Base-by-base conservation (phyloP, 163 green algal species). In the Scenedesmus sp. region DNA sequence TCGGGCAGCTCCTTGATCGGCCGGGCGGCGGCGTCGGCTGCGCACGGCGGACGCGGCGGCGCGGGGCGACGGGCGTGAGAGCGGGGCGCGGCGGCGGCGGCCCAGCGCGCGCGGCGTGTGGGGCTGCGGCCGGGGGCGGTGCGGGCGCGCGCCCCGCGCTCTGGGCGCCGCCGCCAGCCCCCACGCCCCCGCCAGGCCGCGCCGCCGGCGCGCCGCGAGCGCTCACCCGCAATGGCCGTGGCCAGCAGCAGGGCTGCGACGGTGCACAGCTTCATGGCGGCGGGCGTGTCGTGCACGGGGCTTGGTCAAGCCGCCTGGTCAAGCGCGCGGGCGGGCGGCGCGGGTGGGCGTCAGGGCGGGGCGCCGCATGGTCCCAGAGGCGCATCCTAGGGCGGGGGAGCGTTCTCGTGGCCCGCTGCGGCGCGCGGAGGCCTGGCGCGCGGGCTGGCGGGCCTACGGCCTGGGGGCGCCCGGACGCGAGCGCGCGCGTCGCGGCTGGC, bases 281-380 rank as follows among this genome's bases (percentile, higher is more conserved):
- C 56, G 24, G 56, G 10, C 28, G 18, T 44, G n/a, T 28, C 56
- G 56, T 44, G 9, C 4, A 44, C 15, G 28, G 4, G 36, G 56
- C 56, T 64, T 17, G 56, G 56, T 64, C 56, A 64, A 64, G 56
- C n/a, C n/a, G n/a, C n/a, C n/a, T n/a, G n/a, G n/a, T n/a, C n/a
- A n/a, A n/a, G 9, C 56, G n/a, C 28, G 36, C 56, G 39, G 56
- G 28, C 39, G 56, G 28, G 39, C 17, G 56, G 9, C 22, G 2
- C 14, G 24, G 56, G 56, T 44, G 56, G 10, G 56, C 28, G 56
- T 15, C 24, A 64, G 2, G 26, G 3, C 22, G 26, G 56, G 56
- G 56, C 15, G 13, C 56, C 36, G 56, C 56, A 64, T 28, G 13
- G 36, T 28, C 10, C 4, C 24, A 20, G 56, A 26, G 1, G 39